Conservation (phyloP, 345 rosid genomes). For the Salix exigua region DNA sequence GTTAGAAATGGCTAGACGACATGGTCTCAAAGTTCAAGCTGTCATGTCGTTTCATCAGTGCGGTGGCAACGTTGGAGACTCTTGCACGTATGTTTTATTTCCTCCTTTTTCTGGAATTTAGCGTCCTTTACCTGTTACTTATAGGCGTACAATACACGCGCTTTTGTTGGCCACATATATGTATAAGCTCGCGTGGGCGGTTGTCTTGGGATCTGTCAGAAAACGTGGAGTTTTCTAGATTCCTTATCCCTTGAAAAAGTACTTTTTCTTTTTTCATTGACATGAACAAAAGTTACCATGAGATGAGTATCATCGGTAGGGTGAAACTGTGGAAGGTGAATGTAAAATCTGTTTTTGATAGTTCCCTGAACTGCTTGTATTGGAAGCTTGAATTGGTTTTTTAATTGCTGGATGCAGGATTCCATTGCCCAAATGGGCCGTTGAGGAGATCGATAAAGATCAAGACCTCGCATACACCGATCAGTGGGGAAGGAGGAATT, state of each 20-base stretch:
- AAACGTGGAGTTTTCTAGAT: background rate
- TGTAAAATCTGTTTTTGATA: background rate
- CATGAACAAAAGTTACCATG: background rate
- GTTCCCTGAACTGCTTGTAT: background rate
- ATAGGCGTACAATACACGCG: background rate
- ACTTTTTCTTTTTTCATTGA: background rate
- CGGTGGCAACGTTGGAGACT: conserved; percentile 99
- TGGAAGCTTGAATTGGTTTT: background rate
- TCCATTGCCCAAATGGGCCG: conserved; percentile 83
- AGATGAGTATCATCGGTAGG: too few species aligned
- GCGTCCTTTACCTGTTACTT: background rate
- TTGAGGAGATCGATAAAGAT: conserved; percentile 70
- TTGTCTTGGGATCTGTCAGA: background rate
- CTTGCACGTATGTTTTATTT: conserved; percentile 57
- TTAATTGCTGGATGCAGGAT: conserved; percentile 40
- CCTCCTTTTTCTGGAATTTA: background rate
- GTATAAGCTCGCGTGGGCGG: background rate
- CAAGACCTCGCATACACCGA: conserved; percentile 90
- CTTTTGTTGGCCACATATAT: background rate
- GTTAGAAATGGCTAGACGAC: conserved; percentile 81
- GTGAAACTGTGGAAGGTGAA: background rate
- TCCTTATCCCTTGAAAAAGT: background rate
- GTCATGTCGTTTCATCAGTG: conserved; percentile 99
- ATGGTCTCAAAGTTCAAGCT: conserved; percentile 93
- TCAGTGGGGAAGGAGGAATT: conserved; percentile 97